Conservation (phyloP, 352 stramenopile genomes). For the Globisporangium splendens region DNA sequence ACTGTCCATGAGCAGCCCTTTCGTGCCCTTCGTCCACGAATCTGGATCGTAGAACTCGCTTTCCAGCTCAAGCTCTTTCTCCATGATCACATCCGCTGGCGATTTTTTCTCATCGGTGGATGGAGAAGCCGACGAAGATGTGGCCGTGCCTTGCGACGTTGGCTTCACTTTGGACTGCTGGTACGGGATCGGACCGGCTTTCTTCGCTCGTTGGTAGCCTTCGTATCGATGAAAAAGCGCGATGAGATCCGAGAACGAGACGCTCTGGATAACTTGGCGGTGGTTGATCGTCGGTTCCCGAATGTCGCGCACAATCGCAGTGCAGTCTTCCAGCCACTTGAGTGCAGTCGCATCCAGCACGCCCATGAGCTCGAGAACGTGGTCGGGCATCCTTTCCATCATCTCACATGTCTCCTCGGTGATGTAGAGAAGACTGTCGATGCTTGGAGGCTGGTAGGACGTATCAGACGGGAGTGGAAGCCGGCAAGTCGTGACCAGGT, state of each 20-base stretch:
- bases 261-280: constrained; percentile 49
- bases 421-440: constrained; percentile 75
- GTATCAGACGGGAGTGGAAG: constrained; percentile 67
- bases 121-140: constrained; percentile 5
- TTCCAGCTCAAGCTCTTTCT: constrained; percentile 66
- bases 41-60: constrained; percentile 55
- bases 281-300: constrained; percentile 75
- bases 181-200: constrained; percentile 48
- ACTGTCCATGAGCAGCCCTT: constrained; percentile 68
- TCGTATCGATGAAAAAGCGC: constrained; percentile 66
- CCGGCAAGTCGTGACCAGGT: constrained; percentile 34
- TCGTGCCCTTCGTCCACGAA: constrained; percentile 40
- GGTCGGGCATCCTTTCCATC: constrained; percentile 66
- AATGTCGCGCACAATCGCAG: constrained; percentile 69
- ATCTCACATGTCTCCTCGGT: constrained; percentile 61
- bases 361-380: constrained; percentile 50
- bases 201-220: constrained; percentile 56
- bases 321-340: constrained; percentile 73
- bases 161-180: constrained; percentile 42
- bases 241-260: constrained; percentile 55
- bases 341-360: constrained; percentile 63
- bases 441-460: constrained; percentile 68
- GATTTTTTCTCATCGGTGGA: constrained; percentile 10
- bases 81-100: constrained; percentile 36
- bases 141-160: background rate